Conservation (phyloP, 345 rosid genomes). For the Ceriops decandra region DNA sequence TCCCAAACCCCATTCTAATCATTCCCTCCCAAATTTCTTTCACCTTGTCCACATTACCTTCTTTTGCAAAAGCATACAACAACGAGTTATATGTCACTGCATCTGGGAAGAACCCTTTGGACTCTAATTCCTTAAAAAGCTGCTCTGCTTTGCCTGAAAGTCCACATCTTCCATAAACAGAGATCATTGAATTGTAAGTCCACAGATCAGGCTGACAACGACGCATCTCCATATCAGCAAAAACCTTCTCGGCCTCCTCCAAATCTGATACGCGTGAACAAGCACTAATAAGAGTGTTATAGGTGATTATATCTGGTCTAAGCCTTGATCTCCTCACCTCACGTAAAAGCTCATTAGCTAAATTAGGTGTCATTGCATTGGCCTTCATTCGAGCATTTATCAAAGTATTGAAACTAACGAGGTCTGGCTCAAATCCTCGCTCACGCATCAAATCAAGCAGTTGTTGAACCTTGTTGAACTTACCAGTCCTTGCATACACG, state of each 20-base stretch:
- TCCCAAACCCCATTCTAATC: constrained; percentile 72
- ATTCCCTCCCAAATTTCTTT: constrained; percentile 62
- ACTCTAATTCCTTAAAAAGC: constrained; percentile 67
- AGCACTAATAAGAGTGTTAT: constrained; percentile 86
- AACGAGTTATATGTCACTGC: constrained; percentile 87
- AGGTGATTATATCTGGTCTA: constrained; percentile 85
- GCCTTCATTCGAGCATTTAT: constrained; percentile 80
- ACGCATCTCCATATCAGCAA: constrained; percentile 64
- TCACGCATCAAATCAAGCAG: constrained; percentile 73
- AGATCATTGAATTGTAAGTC: constrained; percentile 97
- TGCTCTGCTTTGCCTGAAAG: constrained; percentile 61
- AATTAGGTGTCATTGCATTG: constrained; percentile 49
- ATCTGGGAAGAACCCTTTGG: constrained; percentile 76
- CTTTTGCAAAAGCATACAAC: constrained; percentile 92
- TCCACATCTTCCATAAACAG: constrained; percentile 85
- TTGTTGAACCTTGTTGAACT: constrained; percentile 58
- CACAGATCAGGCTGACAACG: constrained; percentile 85
- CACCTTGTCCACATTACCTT: constrained; percentile 71
- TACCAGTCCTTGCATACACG: constrained; percentile 72
- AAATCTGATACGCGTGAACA: constrained; percentile 77
- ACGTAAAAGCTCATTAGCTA: constrained; percentile 56
- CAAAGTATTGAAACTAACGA: constrained; percentile 91
- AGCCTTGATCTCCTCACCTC: constrained; percentile 77
- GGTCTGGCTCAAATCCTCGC: constrained; percentile 81
- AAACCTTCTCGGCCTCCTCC: constrained; percentile 71